phyloP scores from a whole-genome alignment of 768 basidiomycete genomes.

The Pholiota molesta region DNA sequence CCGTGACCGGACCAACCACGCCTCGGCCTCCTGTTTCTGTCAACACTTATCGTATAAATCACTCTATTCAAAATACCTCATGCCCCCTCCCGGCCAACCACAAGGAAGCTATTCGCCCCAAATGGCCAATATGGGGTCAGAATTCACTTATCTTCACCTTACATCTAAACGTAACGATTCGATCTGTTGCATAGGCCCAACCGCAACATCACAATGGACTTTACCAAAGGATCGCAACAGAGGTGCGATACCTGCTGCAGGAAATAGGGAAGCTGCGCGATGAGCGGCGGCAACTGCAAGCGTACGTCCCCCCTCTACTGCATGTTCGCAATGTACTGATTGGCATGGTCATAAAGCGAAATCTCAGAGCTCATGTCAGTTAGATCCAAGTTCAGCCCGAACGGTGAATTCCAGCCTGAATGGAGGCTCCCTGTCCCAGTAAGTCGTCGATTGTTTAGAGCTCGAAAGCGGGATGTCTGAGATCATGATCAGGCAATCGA shows the following conservation, averaged over 20 bases:
- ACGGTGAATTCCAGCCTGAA: constrained; percentile 76
- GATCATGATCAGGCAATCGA: constrained; percentile 33
- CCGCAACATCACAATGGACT: constrained; percentile 65
- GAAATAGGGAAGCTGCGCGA: constrained; percentile 85
- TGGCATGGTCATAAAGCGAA: constrained; percentile 50
- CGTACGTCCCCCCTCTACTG: constrained; percentile 49
- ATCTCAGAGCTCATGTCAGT: constrained; percentile 84
- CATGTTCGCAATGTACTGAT: constrained; percentile 1
- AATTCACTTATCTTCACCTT: neutral
- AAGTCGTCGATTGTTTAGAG: neutral
- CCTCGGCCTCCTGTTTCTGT: constrained; percentile 5
- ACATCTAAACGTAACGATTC: constrained; percentile 15
- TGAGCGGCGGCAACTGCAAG: constrained; percentile 73
- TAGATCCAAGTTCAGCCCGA: constrained; percentile 80
- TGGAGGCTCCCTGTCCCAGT: constrained; percentile 65
- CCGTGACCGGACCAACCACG: constrained; percentile 7
- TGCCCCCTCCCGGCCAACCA: constrained; percentile 29
- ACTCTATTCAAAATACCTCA: constrained; percentile 12
- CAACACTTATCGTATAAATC: constrained; percentile 8
- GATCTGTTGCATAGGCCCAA: constrained; percentile 18
- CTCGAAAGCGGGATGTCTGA: constrained; percentile 1
- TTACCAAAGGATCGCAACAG: constrained; percentile 78
- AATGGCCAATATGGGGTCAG: constrained; percentile 19
- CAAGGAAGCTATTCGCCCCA: constrained; percentile 29
- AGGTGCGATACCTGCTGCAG: constrained; percentile 75